Evolutionary conservation across 176 grass and related monocot species (phyloP), one percentile per base, ranked within the genome.

Genomic region (Oryza glaberrima): DNA sequence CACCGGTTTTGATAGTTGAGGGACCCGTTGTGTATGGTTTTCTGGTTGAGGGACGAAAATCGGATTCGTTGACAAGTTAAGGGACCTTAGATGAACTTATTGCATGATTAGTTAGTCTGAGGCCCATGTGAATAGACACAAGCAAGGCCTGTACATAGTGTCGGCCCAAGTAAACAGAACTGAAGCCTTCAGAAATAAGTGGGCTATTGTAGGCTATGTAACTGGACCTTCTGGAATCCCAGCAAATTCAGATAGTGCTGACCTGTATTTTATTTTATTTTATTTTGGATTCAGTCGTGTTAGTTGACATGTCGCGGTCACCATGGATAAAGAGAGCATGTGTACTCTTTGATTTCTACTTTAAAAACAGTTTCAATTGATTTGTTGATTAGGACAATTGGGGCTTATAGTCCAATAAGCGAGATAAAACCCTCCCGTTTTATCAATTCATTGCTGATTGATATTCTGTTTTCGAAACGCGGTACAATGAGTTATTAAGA

Each of bases 271-370:
- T 30, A 22, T 32, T 32, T 32, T 3, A 3, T 19, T 19, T 9
- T 43, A 2, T 4, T 17, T 5, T 35, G 20, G 1, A 5, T 54
- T 9, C 11, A 35, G 3, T 76, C 11, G 12, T 25, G 75, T 56
- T 16, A 7, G 74, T 85, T 85, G 48, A 5, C 35, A 20, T 43
- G 35, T 84, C 73, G 35, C 49, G 2, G 12, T 77, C 83, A 4
- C 22, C 74, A 12, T 85, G 48, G 74, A 84, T 46, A 46, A 82
- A 16, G 40, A 17, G 6, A 6, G 13, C 32, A 9, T 11, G 48
- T 22, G 30, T 16, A 44, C 9, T 26, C 36, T 32, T 16, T 11
- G 49, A 52, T 52, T 52, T 52, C 14, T 20, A n/a, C 7, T 58
- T 58, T 58, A 20, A 58, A 4, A 58, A 58, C 54, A 58, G 54